These are phyloP conservation scores for Rhodamnia argentea DNA, from an alignment of 345 rosid genomes.

Conservation along the genomic window DNA sequence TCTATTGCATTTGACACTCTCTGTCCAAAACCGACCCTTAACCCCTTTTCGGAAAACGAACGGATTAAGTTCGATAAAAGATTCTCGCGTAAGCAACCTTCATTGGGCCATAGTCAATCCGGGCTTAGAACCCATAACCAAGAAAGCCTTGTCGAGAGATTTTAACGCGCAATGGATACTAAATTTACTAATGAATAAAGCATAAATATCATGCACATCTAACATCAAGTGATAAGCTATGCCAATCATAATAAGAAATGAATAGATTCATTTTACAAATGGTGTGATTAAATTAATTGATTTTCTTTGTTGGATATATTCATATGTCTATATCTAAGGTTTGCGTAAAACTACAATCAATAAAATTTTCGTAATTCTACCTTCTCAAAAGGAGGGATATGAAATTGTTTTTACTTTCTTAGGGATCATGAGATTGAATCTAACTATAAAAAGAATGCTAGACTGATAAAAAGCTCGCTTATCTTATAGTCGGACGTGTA, in stretches of 20 bases:
- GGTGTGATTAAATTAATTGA: neutral
- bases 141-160: too few species aligned
- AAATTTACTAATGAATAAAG: neutral
- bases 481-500: neutral
- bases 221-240: neutral
- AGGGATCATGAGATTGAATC: neutral
- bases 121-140: too few species aligned
- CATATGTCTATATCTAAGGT: neutral
- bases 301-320: neutral
- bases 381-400: neutral
- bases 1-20: too few species aligned
- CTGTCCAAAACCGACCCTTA: too few species aligned
- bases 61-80: too few species aligned
- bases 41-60: too few species aligned
- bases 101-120: too few species aligned
- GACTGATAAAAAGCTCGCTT: neutral
- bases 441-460: neutral
- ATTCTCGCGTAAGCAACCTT: too few species aligned
- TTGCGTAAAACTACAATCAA: neutral
- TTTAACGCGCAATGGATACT: too few species aligned
- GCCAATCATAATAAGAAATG: neutral
- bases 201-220: neutral
- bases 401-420: neutral
- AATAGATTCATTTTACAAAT: neutral
- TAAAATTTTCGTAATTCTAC: neutral